phyloP scores from a whole-genome alignment of 306 rosid species.

The Datisca glomerata region DNA sequence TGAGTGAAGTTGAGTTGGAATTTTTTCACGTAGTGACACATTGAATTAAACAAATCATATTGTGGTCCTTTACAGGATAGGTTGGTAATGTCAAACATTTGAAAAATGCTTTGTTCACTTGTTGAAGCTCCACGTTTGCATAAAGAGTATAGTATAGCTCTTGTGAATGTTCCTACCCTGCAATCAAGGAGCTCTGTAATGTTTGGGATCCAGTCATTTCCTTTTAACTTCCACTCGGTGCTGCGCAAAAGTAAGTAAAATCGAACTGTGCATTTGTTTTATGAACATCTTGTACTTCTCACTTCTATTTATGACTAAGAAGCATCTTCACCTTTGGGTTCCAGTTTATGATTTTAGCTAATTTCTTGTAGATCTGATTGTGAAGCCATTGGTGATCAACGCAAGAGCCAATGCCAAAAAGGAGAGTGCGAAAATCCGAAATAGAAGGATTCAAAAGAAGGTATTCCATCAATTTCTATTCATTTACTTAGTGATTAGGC shows the following conservation, averaged over 20 bases:
- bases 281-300: not conserved
- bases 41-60: not conserved
- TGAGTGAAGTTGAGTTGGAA: no score
- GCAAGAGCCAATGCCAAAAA: constrained; percentile 48
- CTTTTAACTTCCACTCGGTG: constrained; percentile 25
- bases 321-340: not conserved
- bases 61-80: constrained; percentile 9
- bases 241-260: constrained; percentile 35
- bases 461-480: constrained; percentile 15
- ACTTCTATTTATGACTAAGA: not conserved
- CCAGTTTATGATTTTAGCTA: not conserved
- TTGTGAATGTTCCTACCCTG: constrained; percentile 21
- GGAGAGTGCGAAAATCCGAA: constrained; percentile 56
- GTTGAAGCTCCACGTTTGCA: not conserved
- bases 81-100: not conserved
- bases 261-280: not conserved
- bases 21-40: no score
- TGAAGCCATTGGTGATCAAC: constrained; percentile 33
- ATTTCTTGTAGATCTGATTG: constrained; percentile 30
- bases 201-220: constrained; percentile 24
- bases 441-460: constrained; percentile 63
- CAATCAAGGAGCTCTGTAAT: constrained; percentile 24
- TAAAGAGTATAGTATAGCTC: constrained; percentile 21
- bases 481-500: not conserved
- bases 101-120: constrained; percentile 1